These are phyloP conservation scores for Verticillium zaregamsianum DNA, from an alignment of 2,329 filamentous ascomycete genomes.

Conservation along the genomic window DNA sequence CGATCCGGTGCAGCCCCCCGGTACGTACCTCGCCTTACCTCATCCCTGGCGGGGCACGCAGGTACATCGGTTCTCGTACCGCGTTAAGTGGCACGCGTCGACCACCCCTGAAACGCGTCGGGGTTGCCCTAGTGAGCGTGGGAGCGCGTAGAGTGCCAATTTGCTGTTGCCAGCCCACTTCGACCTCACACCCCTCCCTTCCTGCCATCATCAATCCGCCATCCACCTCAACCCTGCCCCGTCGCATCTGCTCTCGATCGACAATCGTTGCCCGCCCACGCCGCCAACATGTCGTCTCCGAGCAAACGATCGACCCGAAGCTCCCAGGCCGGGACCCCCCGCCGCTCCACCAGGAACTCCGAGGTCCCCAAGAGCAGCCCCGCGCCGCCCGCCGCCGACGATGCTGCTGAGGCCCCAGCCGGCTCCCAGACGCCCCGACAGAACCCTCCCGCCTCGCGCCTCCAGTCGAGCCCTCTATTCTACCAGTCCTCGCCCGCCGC, in stretches of 20 bases:
- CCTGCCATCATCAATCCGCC: background rate
- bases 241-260: background rate
- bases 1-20: background rate
- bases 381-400: conserved; percentile 15
- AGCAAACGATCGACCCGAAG: conserved; percentile 43
- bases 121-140: background rate
- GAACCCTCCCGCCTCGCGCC: conserved; percentile 37
- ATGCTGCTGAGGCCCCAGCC: conserved; percentile 18
- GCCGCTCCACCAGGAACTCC: conserved; percentile 24
- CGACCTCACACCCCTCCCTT: background rate
- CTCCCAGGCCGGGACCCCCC: conserved; percentile 46
- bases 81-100: conserved; percentile 12
- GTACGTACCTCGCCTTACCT: background rate
- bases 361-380: conserved; percentile 42
- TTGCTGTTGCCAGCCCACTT: conserved; percentile 11
- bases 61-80: background rate
- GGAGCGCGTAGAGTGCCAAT: conserved; percentile 6
- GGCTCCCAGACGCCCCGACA: conserved; percentile 39
- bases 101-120: conserved; percentile 2
- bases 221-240: background rate
- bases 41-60: background rate
- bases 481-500: conserved; percentile 52
- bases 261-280: background rate
- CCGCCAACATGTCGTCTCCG: conserved; percentile 35
- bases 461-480: conserved; percentile 77